Conservation (phyloP, 768 basidiomycete genomes). For the Pleurotus ostreatus region DNA sequence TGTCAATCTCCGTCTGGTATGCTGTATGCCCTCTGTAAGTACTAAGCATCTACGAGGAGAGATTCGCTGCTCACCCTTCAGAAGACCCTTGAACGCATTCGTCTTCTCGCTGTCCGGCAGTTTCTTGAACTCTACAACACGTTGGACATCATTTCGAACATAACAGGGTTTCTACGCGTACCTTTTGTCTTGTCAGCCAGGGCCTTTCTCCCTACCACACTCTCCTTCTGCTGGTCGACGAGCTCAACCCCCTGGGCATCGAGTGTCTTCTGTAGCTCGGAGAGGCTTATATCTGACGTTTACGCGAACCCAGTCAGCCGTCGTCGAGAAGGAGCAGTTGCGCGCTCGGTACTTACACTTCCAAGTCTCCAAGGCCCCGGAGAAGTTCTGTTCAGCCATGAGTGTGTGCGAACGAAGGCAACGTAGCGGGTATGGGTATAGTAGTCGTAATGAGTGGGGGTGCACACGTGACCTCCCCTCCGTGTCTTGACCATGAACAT, state of each 20-base stretch:
- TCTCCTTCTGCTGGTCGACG: conserved; percentile 99
- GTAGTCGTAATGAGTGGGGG: background rate
- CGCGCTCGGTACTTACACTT: conserved; percentile 52
- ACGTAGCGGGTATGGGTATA: conserved; percentile 1
- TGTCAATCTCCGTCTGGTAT: conserved; percentile 96
- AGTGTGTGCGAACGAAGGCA: conserved; percentile 18
- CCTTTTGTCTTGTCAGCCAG: conserved; percentile 96
- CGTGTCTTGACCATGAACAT: conserved; percentile 10
- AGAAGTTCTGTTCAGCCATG: conserved; percentile 76
- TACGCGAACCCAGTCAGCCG: too few species aligned
- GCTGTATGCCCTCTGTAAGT: conserved; percentile 37
- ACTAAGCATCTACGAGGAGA: background rate
- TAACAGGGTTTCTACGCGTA: conserved; percentile 21
- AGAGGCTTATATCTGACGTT: conserved; percentile 72
- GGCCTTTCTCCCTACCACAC: conserved; percentile 87
- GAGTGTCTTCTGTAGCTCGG: conserved; percentile 88
- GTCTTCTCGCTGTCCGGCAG: conserved; percentile 87
- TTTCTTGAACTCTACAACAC: conserved; percentile 79
- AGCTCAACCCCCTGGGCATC: conserved; percentile 92
- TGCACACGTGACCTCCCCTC: conserved; percentile 12
- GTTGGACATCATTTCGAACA: background rate
- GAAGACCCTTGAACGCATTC: conserved; percentile 80
- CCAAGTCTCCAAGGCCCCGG: conserved; percentile 90
- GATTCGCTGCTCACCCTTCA: conserved; percentile 60
- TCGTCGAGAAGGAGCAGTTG: background rate